Conservation (phyloP, 2,329 filamentous ascomycete genomes). For the Fusarium begoniae region DNA sequence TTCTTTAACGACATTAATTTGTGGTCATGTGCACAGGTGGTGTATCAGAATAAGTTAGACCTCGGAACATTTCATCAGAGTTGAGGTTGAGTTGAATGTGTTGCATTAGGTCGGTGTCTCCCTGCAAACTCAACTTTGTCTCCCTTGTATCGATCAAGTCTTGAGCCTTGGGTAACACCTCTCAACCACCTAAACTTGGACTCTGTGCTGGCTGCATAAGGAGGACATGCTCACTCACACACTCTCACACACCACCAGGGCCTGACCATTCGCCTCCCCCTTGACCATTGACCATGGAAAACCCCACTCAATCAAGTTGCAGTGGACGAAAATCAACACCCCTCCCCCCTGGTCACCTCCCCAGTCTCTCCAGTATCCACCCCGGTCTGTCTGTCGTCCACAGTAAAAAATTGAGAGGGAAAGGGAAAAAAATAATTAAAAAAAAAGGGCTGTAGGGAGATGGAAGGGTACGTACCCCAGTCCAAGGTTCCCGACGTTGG, state of each 20-base stretch:
- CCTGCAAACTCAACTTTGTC: conserved; percentile 17
- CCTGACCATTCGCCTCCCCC: conserved; percentile 33
- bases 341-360: conserved; percentile 32
- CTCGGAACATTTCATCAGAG: conserved; percentile 23
- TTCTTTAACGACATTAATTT: conserved; percentile 30
- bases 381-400: conserved; percentile 34
- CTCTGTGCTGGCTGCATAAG: conserved; percentile 2
- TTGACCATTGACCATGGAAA: conserved; percentile 23
- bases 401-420: conserved; percentile 22
- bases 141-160: conserved; percentile 28
- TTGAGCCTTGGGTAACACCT: conserved; percentile 10
- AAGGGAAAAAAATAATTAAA: conserved; percentile 20
- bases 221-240: conserved; percentile 15
- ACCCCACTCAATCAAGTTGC: conserved; percentile 30
- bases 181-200: conserved; percentile 6
- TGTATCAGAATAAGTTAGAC: conserved; percentile 10
- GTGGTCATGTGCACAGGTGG: conserved; percentile 23
- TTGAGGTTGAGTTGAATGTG: conserved; percentile 26
- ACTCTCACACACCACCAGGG: conserved; percentile 13
- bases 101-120: conserved; percentile 28
- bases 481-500: conserved; percentile 9
- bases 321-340: conserved; percentile 31
- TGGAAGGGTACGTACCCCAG: conserved; percentile 19
- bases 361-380: conserved; percentile 40
- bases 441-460: conserved; percentile 6